These are phyloP conservation scores for Tremella yokohamensis DNA, from an alignment of 768 basidiomycete species.

Conservation along the genomic window DNA sequence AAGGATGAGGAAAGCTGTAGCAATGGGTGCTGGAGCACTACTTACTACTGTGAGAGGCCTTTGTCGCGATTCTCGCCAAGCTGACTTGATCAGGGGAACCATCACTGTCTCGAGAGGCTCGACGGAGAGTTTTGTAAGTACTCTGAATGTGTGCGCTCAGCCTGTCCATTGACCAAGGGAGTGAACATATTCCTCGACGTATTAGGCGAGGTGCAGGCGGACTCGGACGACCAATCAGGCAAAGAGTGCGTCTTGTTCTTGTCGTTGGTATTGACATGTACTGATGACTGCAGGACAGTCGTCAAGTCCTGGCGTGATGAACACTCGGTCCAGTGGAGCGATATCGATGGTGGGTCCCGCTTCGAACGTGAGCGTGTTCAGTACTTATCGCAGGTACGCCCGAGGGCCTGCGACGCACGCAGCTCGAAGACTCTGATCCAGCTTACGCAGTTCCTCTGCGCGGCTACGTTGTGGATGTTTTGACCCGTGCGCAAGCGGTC, in stretches of 20 bases:
- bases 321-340: slow-evolving; percentile 23
- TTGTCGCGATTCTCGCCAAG: background rate
- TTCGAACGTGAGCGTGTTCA: no score
- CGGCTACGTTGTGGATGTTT: slow-evolving; percentile 31
- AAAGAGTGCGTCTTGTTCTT: slow-evolving; percentile 27
- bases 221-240: slow-evolving; percentile 22
- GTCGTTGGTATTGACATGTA: background rate
- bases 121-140: slow-evolving; percentile 49
- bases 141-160: slow-evolving; percentile 1
- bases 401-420: slow-evolving; percentile 28
- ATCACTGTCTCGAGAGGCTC: slow-evolving; percentile 41
- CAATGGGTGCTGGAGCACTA: slow-evolving; percentile 46
- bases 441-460: slow-evolving; percentile 33
- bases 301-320: slow-evolving; percentile 31
- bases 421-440: slow-evolving; percentile 36
- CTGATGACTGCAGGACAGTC: slow-evolving; percentile 23
- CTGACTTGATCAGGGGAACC: slow-evolving; percentile 36
- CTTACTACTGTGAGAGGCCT: slow-evolving; percentile 43
- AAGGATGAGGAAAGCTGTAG: slow-evolving; percentile 44
- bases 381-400: slow-evolving; percentile 24
- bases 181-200: slow-evolving; percentile 51
- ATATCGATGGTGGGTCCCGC: slow-evolving; percentile 31
- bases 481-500: slow-evolving; percentile 32
- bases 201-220: slow-evolving; percentile 41
- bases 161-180: slow-evolving; percentile 4